Conservation (phyloP, 495 filamentous ascomycete species). For the Parathielavia hyrcaniae region DNA sequence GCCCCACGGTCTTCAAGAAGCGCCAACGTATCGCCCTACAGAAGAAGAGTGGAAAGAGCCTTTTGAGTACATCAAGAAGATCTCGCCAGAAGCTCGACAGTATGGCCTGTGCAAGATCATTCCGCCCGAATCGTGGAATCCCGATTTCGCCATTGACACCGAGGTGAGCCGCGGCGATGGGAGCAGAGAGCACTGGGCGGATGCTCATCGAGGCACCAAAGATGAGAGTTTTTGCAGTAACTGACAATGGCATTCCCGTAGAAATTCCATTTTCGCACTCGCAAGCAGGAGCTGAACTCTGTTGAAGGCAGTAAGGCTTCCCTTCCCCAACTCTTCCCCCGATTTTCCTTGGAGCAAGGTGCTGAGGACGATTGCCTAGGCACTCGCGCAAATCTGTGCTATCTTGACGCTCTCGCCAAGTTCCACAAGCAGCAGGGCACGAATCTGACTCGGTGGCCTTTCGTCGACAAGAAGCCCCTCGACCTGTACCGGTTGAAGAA, state of each 20-base stretch:
- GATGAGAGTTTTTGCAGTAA: not conserved
- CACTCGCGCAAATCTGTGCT: slow-evolving; percentile 90
- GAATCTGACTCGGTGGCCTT: slow-evolving; percentile 87
- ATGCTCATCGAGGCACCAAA: no score
- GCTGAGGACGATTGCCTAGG: slow-evolving; percentile 46
- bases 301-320: slow-evolving; percentile 87
- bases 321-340: slow-evolving; percentile 22
- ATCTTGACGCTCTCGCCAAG: slow-evolving; percentile 89
- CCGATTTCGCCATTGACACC: slow-evolving; percentile 91
- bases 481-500: slow-evolving; percentile 96
- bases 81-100: slow-evolving; percentile 70
- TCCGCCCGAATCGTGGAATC: slow-evolving; percentile 89
- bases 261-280: slow-evolving; percentile 94
- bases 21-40: slow-evolving; percentile 84
- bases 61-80: slow-evolving; percentile 84
- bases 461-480: slow-evolving; percentile 94
- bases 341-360: not conserved
- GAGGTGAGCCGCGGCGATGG: slow-evolving; percentile 57
- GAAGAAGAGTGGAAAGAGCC: slow-evolving; percentile 94
- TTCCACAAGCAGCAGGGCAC: slow-evolving; percentile 96
- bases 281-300: slow-evolving; percentile 95
- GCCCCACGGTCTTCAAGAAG: slow-evolving; percentile 79
- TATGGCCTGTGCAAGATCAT: slow-evolving; percentile 95
- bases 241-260: slow-evolving; percentile 34
- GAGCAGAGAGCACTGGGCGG: not conserved